phyloP scores from a whole-genome alignment of 257 asterid species.

The Solanum rostratum region DNA sequence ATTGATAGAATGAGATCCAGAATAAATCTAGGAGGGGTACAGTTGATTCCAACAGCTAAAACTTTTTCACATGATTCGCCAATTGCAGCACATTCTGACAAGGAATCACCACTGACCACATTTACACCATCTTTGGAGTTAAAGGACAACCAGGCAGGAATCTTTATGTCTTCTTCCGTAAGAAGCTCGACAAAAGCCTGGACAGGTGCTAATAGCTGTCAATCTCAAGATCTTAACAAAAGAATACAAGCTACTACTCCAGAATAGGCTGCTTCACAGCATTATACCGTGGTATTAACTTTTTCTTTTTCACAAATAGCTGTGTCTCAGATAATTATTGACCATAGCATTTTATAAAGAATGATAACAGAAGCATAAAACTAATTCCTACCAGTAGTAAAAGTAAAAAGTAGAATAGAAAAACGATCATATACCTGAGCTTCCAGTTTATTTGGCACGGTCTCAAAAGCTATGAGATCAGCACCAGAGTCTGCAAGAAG shows the following conservation, averaged over 20 bases:
- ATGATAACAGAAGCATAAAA: background rate
- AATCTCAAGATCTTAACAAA: background rate
- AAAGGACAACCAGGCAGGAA: constrained; percentile 86
- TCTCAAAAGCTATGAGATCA: constrained; percentile 82
- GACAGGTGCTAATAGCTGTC: constrained; percentile 10
- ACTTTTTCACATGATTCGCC: constrained; percentile 60
- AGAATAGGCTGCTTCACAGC: background rate
- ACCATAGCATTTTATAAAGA: background rate
- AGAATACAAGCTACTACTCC: background rate
- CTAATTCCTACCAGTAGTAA: background rate
- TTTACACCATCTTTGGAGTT: constrained; percentile 82
- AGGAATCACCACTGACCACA: constrained; percentile 78
- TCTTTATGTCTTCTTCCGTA: constrained; percentile 57
- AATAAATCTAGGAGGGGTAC: constrained; percentile 88
- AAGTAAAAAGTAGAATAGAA: background rate
- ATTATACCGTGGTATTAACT: background rate
- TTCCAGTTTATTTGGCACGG: constrained; percentile 80
- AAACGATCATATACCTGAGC: constrained; percentile 49
- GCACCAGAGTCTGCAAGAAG: constrained; percentile 77
- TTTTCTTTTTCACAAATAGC: background rate
- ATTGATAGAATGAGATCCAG: constrained; percentile 50
- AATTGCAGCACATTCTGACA: constrained; percentile 53
- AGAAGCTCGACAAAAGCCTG: constrained; percentile 81
- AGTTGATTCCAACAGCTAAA: constrained; percentile 76
- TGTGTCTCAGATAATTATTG: background rate